Evolutionary conservation across 345 rosid species (phyloP).

Genomic region (Salix brachista): DNA sequence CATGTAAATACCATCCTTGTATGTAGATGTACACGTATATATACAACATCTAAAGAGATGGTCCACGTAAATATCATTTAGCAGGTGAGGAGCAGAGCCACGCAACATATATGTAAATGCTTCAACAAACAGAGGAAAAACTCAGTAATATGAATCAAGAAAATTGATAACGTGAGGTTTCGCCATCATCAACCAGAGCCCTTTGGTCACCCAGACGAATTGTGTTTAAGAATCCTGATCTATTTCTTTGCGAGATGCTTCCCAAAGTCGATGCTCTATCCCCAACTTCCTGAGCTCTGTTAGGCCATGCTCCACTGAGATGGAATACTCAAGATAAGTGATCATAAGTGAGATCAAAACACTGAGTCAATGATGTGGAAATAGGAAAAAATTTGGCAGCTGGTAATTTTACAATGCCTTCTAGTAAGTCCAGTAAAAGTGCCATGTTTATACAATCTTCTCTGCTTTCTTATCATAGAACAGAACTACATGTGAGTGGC

Average conservation of each 20-base stretch:
- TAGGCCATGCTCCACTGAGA: constrained; percentile 80
- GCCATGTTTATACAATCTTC: neutral
- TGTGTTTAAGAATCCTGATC: constrained; percentile 23
- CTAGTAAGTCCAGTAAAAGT: neutral
- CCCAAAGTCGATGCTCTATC: constrained; percentile 87
- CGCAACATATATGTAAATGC: neutral
- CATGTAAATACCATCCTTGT: neutral
- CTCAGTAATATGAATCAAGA: neutral
- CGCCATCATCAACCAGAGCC: constrained; percentile 2
- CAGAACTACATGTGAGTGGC: neutral
- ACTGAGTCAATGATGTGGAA: neutral
- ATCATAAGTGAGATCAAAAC: neutral
- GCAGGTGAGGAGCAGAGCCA: neutral
- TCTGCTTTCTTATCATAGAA: neutral
- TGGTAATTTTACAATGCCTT: neutral
- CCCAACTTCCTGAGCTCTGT: constrained; percentile 80
- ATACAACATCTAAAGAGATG: neutral
- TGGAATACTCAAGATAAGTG: neutral
- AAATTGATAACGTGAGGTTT: neutral
- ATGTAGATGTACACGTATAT: neutral
- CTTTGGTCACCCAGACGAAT: constrained; percentile 2
- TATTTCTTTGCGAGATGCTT: constrained; percentile 64
- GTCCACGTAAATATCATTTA: neutral
- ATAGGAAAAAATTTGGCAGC: neutral
- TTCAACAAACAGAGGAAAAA: neutral